Conservation (phyloP, 768 basidiomycete genomes). For the Suillus sp. region DNA sequence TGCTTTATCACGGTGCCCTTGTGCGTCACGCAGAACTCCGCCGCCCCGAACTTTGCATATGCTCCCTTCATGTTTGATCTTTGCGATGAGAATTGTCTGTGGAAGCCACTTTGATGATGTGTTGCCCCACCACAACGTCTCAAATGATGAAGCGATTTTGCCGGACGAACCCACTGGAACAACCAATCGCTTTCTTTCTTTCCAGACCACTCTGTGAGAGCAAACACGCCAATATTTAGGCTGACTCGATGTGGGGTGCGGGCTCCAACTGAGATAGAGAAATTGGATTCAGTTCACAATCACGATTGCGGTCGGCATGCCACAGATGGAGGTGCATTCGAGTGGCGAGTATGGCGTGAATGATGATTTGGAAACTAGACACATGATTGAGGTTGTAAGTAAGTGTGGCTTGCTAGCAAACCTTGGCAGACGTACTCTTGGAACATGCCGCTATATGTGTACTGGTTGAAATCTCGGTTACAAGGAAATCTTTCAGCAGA, state of each 20-base stretch:
- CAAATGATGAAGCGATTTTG: background rate
- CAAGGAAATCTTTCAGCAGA: background rate
- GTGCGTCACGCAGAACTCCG: slow-evolving; percentile 52
- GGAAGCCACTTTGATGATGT: background rate
- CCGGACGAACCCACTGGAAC: background rate
- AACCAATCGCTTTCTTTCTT: background rate
- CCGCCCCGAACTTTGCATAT: slow-evolving; percentile 62
- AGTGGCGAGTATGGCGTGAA: slow-evolving; percentile 10
- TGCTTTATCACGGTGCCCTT: slow-evolving; percentile 49
- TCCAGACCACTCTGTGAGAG: background rate
- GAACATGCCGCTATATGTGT: slow-evolving; percentile 12
- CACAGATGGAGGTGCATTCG: slow-evolving; percentile 12
- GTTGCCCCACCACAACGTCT: background rate
- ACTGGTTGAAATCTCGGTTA: background rate
- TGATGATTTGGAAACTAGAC: slow-evolving; percentile 11
- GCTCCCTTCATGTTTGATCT: too few species aligned
- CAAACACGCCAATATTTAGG: background rate
- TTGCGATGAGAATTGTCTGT: too few species aligned
- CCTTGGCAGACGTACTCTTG: slow-evolving; percentile 7
- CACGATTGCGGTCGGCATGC: background rate
- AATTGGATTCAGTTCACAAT: background rate
- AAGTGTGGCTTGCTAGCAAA: background rate
- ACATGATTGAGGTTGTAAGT: background rate
- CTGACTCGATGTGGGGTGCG: background rate
- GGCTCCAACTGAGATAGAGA: background rate